Evolutionary conservation across 2,329 filamentous ascomycete genomes (phyloP), one percentile per base, ranked within the genome.

Genomic region (Iodosphaeria phyllophila): DNA sequence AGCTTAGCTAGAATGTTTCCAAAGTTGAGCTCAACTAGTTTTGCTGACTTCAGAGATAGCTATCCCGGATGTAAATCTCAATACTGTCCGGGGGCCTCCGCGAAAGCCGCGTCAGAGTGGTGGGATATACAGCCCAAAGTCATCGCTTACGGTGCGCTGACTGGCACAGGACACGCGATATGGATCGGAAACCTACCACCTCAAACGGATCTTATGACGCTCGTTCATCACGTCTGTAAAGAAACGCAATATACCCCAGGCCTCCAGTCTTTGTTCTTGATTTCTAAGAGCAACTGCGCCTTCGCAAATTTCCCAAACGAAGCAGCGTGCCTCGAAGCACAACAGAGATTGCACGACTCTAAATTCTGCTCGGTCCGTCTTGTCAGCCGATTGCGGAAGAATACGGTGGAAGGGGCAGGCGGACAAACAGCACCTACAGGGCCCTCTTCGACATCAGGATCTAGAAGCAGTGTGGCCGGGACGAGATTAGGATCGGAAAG

Each of bases 151-250:
- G n/a, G n/a, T n/a, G n/a, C n/a, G n/a, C n/a, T n/a, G n/a, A 26
- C 34, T 8, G 21, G 18, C 24, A 13, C 22, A 56, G 86, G 84
- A 2, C 78, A 92, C 44, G 86, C 86, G 1, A 71, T 95, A 12
- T 95, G 89, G 86, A 80, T 95, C 15, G 89, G 89, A 20, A 95
- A 95, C 43, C 58, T 95, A 0, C 84, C 86, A 4, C 77, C 80
- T 1, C 76, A 80, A 24, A 77, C 83, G 1, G 74, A 74, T 20
- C 60, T 95, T 8, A 72, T 82, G 49, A 76, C 67, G 30, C 55
- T 95, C n/a, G 92, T 93, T 26, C 71, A 89, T 30, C 79, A 93
- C 44, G 89, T 93, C 29, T 91, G 79, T 32, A 70, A 68, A 33
- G 75, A 84, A 35, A 74, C 80, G 0, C 64, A 61, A 0, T n/a